A percentile compares a stretch with the other conserved stretches of the same genome.
Conservation (phyloP, 163 green algal genomes). For the Volvox carteri region DNA sequence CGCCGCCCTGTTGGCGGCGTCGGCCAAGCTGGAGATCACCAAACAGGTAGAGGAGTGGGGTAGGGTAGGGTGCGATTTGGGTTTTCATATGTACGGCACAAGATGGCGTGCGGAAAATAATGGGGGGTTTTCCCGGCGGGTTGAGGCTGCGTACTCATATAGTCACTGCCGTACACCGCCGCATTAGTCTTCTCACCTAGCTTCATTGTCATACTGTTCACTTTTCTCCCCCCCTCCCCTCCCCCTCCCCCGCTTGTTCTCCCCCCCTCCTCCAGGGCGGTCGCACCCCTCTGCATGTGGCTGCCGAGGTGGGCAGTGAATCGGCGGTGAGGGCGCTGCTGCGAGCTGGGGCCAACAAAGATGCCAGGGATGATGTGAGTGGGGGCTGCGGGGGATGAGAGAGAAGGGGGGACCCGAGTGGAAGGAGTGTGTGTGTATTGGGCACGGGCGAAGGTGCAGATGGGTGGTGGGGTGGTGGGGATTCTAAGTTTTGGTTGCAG, state of each 20-base stretch:
- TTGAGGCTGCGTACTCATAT: too few relatives aligned
- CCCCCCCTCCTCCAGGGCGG: neutral
- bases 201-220: too few relatives aligned
- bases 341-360: neutral
- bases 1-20: neutral
- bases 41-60: neutral
- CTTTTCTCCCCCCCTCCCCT: too few relatives aligned
- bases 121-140: too few relatives aligned
- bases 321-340: neutral
- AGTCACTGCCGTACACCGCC: too few relatives aligned
- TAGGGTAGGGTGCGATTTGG: too few relatives aligned
- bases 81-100: too few relatives aligned
- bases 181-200: too few relatives aligned
- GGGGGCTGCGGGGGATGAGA: neutral
- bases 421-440: neutral
- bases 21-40: neutral
- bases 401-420: neutral
- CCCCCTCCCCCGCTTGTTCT: too few relatives aligned
- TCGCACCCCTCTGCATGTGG: conserved; percentile 20
- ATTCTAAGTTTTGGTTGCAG: neutral
- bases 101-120: too few relatives aligned
- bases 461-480: neutral
- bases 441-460: neutral
- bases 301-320: neutral
- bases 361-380: neutral